Base-by-base conservation (phyloP, 306 rosid genomes). In the Canavalia ensiformis region DNA sequence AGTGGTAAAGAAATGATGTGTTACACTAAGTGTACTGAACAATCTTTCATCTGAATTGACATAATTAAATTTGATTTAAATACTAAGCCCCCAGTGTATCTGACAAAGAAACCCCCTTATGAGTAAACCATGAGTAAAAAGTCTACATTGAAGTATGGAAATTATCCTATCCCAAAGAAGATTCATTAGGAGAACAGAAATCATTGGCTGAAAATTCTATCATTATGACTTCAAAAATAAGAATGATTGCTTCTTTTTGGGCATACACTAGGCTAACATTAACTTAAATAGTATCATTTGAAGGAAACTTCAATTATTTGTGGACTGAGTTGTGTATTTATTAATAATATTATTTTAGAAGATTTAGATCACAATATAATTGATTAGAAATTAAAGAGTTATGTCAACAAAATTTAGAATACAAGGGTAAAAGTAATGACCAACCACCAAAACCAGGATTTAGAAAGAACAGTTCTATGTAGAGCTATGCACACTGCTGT, bases 21-120 rank as follows among this genome's bases (percentile, higher is more conserved):
- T 68, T 29, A 68, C 39, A 44, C 51, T n/a, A 65, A 12, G 7
- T 45, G 5, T 4, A 42, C 52, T 44, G 37, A 46, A 68, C 29
- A 50, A 34, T 31, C n/a, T 42, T 41, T 72, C 34, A 44, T 28
- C 66, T 35, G 13, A 37, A 57, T 18, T 35, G 31, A 65, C 56
- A 68, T 37, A 34, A 65, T n/a, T 67, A 67, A 46, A 60, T 57
- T 76, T 70, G 9, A 50, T 8, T n/a, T 18, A 85, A 81, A 76
- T 85, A 58, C 41, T 62, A 57, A 60, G 11, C 25, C 41, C 41
- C 4, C 41, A 2, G 41, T 37, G 41, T 37, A 37, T 37, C 41
- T 37, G 25, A 18, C 25, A 18, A 37, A 37, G 41, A 37, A 37
- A 37, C 41, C 41, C 67, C 44, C 42, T 33, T 33, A 33, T 33